These are phyloP conservation scores for Diaporthe vexans DNA, from an alignment of 2,329 filamentous ascomycete species.

Conservation along the genomic window DNA sequence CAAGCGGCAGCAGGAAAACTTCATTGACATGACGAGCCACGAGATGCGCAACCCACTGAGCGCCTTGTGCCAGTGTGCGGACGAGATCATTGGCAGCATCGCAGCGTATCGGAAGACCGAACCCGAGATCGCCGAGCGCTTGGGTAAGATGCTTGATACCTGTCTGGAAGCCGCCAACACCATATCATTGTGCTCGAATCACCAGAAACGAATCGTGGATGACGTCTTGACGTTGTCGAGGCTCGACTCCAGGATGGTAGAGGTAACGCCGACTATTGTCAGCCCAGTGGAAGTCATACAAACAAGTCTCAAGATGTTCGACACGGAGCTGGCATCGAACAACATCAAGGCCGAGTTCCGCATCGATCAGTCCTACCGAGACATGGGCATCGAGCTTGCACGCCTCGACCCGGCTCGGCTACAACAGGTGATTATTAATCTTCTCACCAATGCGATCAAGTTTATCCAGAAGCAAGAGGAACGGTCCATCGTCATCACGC, in stretches of 20 bases:
- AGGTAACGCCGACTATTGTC: constrained; percentile 78
- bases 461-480: constrained; percentile 73
- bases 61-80: constrained; percentile 81
- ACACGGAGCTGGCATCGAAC: constrained; percentile 79
- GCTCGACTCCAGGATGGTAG: constrained; percentile 80
- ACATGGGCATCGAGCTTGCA: constrained; percentile 77
- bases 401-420: constrained; percentile 82
- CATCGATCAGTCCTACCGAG: constrained; percentile 76
- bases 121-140: constrained; percentile 52
- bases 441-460: constrained; percentile 78
- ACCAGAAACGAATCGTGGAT: constrained; percentile 84
- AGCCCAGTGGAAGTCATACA: constrained; percentile 77
- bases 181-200: constrained; percentile 83
- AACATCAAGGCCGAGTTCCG: constrained; percentile 79
- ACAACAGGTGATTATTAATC: constrained; percentile 81
- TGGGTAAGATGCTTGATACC: constrained; percentile 64
- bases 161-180: constrained; percentile 84
- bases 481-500: constrained; percentile 72
- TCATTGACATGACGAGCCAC: constrained; percentile 81
- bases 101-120: constrained; percentile 53
- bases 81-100: constrained; percentile 74
- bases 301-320: constrained; percentile 82
- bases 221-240: constrained; percentile 82
- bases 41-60: constrained; percentile 84
- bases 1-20: constrained; percentile 80